phyloP scores from a whole-genome alignment of 495 filamentous ascomycete genomes.

The Aspergillus incahuasiensis region DNA sequence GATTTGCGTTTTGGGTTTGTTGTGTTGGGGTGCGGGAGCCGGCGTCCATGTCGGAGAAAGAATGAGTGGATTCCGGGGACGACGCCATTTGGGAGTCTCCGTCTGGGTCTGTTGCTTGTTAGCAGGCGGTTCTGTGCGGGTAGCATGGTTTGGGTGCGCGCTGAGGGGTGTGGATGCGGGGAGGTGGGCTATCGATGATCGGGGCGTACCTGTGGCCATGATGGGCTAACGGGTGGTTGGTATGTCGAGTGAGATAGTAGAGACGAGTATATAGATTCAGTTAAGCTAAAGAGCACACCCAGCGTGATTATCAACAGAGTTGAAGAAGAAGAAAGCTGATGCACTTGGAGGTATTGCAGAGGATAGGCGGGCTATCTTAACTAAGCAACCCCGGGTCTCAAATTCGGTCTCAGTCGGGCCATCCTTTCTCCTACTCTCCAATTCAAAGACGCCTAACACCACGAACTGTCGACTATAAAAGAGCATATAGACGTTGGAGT shows the following conservation, averaged over 20 bases:
- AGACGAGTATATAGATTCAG: not conserved
- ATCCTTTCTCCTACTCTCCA: conserved; percentile 10
- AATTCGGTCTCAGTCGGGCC: conserved; percentile 10
- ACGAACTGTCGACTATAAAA: not conserved
- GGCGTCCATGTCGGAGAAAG: conserved; percentile 24
- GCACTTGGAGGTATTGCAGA: not conserved
- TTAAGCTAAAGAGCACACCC: not conserved
- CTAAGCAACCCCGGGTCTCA: conserved; percentile 10
- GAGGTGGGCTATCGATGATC: not conserved
- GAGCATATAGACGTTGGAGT: not conserved
- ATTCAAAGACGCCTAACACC: not conserved
- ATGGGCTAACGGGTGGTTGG: not conserved
- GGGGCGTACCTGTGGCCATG: conserved; percentile 10
- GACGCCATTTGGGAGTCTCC: conserved; percentile 58
- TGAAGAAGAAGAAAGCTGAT: not conserved
- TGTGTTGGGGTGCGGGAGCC: conserved; percentile 37
- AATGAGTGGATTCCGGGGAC: conserved; percentile 40
- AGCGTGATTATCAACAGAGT: not conserved
- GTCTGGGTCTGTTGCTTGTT: conserved; percentile 39
- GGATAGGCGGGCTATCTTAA: conserved; percentile 6
- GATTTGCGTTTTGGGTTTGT: conserved; percentile 14
- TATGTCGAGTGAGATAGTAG: not conserved
- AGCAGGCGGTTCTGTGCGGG: not conserved
- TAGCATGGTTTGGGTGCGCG: not conserved
- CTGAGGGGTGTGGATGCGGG: conserved; percentile 7